Conservation (phyloP, 257 asterid species). For the Ballota nigra region DNA sequence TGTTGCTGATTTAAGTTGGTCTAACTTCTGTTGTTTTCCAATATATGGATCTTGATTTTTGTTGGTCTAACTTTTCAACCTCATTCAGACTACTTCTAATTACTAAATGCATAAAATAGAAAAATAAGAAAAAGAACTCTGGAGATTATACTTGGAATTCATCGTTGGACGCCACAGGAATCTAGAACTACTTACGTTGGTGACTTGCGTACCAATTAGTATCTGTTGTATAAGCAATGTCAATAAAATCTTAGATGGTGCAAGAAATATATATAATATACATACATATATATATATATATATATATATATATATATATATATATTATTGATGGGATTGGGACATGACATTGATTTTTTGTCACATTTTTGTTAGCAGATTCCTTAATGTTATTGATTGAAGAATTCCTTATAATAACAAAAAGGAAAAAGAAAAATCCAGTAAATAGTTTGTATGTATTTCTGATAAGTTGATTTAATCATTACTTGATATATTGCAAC, state of each 20-base stretch:
- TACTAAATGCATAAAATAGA: background rate
- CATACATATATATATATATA: too few species aligned
- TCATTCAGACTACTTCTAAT: too few species aligned
- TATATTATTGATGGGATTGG: background rate
- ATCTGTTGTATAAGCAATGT: background rate
- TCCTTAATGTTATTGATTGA: background rate
- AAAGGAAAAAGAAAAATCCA: background rate
- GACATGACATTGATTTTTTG: constrained; percentile 6
- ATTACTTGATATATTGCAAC: constrained; percentile 22
- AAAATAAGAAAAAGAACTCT: background rate
- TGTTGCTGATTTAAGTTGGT: too few species aligned
- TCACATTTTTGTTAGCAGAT: background rate
- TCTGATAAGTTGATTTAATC: constrained; percentile 15
- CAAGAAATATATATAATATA: too few species aligned
- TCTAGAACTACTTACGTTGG: background rate
- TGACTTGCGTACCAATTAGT: background rate
- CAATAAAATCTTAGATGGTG: background rate
- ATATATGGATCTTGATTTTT: too few species aligned
- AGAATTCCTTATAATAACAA: background rate
- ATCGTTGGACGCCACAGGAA: background rate
- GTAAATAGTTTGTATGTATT: background rate
- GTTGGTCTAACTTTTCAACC: too few species aligned
- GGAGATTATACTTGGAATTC: background rate
- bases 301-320: too few species aligned
- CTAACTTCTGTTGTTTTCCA: too few species aligned